These are phyloP conservation scores for Diophrys sp. DNA, from an alignment of 73 alveolate species.

Conservation along the genomic window DNA sequence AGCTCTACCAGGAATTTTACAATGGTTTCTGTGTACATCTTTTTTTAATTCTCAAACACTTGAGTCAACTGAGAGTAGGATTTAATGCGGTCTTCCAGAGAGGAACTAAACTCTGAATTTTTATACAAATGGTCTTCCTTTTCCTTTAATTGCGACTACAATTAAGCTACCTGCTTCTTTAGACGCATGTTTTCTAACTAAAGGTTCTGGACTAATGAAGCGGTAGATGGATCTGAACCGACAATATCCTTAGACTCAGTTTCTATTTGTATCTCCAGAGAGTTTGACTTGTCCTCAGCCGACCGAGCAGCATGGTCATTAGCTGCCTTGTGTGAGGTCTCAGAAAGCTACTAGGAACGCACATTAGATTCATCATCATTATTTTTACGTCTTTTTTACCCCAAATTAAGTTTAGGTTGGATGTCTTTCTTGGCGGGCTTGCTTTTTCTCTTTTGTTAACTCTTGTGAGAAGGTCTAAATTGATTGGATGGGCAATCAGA, in stretches of 20 bases:
- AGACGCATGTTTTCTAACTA: neutral
- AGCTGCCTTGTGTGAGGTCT: neutral
- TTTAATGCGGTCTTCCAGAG: neutral
- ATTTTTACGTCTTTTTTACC: neutral
- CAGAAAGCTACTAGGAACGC: neutral
- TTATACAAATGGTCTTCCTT: neutral
- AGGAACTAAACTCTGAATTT: neutral
- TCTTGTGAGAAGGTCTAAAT: neutral
- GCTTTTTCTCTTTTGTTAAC: neutral
- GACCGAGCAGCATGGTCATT: neutral
- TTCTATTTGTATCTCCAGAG: neutral
- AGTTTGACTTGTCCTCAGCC: neutral
- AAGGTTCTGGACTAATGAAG: neutral
- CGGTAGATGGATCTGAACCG: neutral
- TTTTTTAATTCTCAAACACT: neutral
- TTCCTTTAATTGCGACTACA: neutral
- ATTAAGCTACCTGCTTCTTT: conserved; percentile 1
- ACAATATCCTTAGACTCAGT: neutral
- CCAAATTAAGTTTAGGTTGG: neutral
- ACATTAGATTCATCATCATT: neutral
- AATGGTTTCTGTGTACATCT: conserved; percentile 4
- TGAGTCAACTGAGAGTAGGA: neutral
- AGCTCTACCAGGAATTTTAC: conserved; percentile 13
- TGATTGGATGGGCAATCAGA: neutral
- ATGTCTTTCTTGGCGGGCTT: neutral